A percentile compares a stretch with the other conserved stretches of the same genome.
These are phyloP conservation scores for Cladosporium phlei DNA, from an alignment of 2,329 filamentous ascomycete species.

Conservation along the genomic window DNA sequence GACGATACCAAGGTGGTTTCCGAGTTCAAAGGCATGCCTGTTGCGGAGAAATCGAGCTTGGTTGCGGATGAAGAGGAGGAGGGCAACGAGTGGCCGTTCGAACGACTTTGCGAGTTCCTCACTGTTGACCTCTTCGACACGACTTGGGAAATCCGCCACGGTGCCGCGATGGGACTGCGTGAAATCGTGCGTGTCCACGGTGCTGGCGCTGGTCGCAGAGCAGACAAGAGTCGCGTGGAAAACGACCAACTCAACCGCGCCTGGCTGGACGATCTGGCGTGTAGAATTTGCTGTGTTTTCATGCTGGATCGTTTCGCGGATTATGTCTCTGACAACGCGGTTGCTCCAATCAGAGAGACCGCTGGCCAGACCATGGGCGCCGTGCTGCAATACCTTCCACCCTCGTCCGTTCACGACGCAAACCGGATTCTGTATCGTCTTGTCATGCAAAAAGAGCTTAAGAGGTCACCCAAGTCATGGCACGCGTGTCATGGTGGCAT, in stretches of 20 bases:
- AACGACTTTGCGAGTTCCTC: constrained; percentile 87
- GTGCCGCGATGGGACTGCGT: constrained; percentile 88
- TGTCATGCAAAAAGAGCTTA: constrained; percentile 83
- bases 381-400: constrained; percentile 75
- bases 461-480: constrained; percentile 72
- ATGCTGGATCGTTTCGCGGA: constrained; percentile 98
- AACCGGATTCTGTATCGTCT: constrained; percentile 82
- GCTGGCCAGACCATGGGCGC: constrained; percentile 91
- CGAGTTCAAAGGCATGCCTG: constrained; percentile 82
- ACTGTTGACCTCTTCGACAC: constrained; percentile 90
- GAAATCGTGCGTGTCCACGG: constrained; percentile 93
- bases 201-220: constrained; percentile 72
- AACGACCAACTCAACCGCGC: constrained; percentile 75
- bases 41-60: constrained; percentile 80
- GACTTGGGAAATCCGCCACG: constrained; percentile 92
- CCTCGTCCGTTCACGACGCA: constrained; percentile 73
- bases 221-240: constrained; percentile 63
- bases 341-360: constrained; percentile 92
- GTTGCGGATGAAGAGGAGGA: constrained; percentile 72
- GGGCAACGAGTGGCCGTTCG: constrained; percentile 87
- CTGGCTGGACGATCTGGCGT: constrained; percentile 95
- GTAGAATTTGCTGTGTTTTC: constrained; percentile 87
- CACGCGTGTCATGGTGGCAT: constrained; percentile 96
- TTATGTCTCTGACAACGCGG: constrained; percentile 94
- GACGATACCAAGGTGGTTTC: constrained; percentile 90